These are phyloP conservation scores for Penicillium ochrochloron DNA, from an alignment of 495 filamentous ascomycete genomes.

Conservation along the genomic window DNA sequence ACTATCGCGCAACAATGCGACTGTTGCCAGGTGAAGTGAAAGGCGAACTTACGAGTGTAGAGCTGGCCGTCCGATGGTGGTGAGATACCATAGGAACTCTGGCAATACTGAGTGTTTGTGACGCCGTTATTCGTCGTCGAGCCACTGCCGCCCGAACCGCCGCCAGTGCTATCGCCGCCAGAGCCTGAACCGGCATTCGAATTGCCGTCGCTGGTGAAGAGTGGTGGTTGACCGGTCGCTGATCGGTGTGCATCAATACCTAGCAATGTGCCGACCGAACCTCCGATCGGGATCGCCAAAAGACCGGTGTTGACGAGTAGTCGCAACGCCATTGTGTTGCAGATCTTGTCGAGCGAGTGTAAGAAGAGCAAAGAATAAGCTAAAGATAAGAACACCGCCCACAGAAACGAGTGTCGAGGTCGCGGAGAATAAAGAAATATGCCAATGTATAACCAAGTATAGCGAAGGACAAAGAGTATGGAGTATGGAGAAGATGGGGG, in stretches of 20 bases:
- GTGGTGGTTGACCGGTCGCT: slow-evolving; percentile 32
- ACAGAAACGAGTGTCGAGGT: neutral
- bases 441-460: neutral
- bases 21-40: neutral
- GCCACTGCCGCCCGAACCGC: slow-evolving; percentile 20
- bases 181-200: slow-evolving; percentile 13
- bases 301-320: slow-evolving; percentile 44
- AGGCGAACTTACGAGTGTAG: slow-evolving; percentile 33
- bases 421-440: neutral
- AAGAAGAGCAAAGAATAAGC: neutral
- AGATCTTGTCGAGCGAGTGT: slow-evolving; percentile 4
- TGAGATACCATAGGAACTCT: slow-evolving; percentile 31
- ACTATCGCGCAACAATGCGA: neutral
- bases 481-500: neutral
- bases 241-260: slow-evolving; percentile 45
- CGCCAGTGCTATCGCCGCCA: slow-evolving; percentile 22
- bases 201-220: slow-evolving; percentile 27
- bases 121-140: slow-evolving; percentile 22
- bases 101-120: slow-evolving; percentile 27
- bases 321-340: slow-evolving; percentile 29
- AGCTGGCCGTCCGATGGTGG: slow-evolving; percentile 29
- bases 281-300: slow-evolving; percentile 45
- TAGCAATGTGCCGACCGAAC: slow-evolving; percentile 41
- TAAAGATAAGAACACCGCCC: neutral
- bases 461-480: neutral